Base-by-base conservation (phyloP, 208 protist species). In the Herpetomonas tarakana region DNA sequence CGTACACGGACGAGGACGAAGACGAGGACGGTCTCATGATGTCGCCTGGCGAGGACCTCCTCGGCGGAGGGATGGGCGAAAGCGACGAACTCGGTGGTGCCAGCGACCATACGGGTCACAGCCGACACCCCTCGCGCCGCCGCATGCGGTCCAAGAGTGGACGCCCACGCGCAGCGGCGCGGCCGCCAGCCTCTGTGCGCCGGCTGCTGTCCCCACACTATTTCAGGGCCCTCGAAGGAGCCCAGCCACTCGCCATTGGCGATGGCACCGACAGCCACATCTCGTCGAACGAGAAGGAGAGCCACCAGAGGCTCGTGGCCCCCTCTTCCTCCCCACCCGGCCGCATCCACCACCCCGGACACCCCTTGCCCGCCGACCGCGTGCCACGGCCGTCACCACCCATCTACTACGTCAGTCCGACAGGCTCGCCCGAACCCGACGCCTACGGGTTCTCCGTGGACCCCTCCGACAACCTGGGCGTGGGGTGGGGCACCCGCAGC, bases 151-250 rank as follows among this genome's bases (percentile, higher is more conserved):
- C 18, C 6, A 6, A 19, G n/a, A 52, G 46, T 52, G 24, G 12
- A 18, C 19, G 18, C 18, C 18, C 19, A 7, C 19, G 46, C 18
- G n/a, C 11, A 7, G 16, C 28, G 51, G 28, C 39, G 24, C 14
- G 24, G 9, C 52, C 1, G 12, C 59, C 57, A 38, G 47, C 38
- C 59, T 50, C 12, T 49, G 38, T 6, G 38, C 59, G 1, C 47
- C 59, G 0, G 2, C 64, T n/a, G 3, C 68, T 78, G 60, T 78
- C 79, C 14, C 75, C 83, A 9, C 83, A 85, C 25, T 91, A 91
- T 70, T 91, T 91, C 58, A 65, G 83, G 24, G 71, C 76, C 0
- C 70, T 91, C 21, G 47, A 39, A 14, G 49, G 21, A 27, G 45
- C 62, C n/a, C 46, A 44, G 3, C 58, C 62, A 29, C 76, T 91